Evolutionary conservation across 495 filamentous ascomycete species (phyloP), one percentile per base, ranked within the genome.

Genomic region (Haplographium delicatum): DNA sequence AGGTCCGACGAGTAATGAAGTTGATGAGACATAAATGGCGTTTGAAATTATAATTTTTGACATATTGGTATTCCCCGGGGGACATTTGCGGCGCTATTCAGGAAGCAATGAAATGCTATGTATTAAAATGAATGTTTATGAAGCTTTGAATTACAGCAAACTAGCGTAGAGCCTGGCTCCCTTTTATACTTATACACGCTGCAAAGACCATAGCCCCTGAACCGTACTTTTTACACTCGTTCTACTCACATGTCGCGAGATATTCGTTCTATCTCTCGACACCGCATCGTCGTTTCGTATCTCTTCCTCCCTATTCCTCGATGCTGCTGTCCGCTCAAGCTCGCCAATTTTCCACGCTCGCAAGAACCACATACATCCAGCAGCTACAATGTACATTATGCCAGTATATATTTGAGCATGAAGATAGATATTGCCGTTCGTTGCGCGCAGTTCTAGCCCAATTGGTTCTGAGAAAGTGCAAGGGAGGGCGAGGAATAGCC

Each of bases 381-480:
- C 72, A 20, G 74, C 83, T 0, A 67, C 81, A 13, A 86, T 66
- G 60, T 84, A 87, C 71, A 82, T 75, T 47, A 83, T 75, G 0
- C 81, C 84, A 0, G 80, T 75, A 53, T 84, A 87, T 16, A 86
- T 63, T 61, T 87, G 84, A 4, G 83, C 78, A 20, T 75, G 71
- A 1, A 83, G 68, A 57, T 85, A 88, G 13, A 66, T 69, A 24
- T 60, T 60, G 4, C 69, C 65, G 2, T 60, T 68, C 18, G 74
- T 54, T 22, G 69, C 66, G 47, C 77, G 68, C 47, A 93, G 75
- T 48, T 81, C 70, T n/a, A 93, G 69, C 1, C 72, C 86, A 60
- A 91, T 90, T 0, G 82, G 75, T 56, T 93, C 88, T 28, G 84
- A 78, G 50, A 90, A 75, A 0, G 86, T 91, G 6, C 79, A 78